Evolutionary conservation across 2,329 filamentous ascomycete genomes (phyloP).

Genomic region (Epichloe sibirici): DNA sequence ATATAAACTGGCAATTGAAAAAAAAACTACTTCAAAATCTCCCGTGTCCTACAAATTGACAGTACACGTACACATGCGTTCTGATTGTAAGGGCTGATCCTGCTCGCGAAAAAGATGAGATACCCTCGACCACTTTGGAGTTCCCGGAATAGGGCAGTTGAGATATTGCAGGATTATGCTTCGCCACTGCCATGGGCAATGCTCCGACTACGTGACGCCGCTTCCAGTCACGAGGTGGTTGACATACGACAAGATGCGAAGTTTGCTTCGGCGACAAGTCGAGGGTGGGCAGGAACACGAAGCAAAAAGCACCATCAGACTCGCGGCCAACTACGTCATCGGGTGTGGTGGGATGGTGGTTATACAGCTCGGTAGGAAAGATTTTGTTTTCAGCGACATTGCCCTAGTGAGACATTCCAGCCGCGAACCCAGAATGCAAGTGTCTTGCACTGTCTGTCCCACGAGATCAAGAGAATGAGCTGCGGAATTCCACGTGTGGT

Average conservation of each 20-base stretch:
- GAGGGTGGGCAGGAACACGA: slow-evolving; percentile 14
- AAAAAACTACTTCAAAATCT: background rate
- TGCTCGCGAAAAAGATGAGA: slow-evolving; percentile 11
- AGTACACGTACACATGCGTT: background rate
- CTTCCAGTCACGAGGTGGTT: slow-evolving; percentile 28
- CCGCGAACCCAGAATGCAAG: slow-evolving; percentile 36
- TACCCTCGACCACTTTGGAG: slow-evolving; percentile 17
- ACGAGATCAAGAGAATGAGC: no score
- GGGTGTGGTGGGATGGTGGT: slow-evolving; percentile 37
- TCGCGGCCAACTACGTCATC: slow-evolving; percentile 30
- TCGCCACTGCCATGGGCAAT: slow-evolving; percentile 18
- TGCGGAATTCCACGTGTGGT: no score
- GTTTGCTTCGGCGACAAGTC: slow-evolving; percentile 17
- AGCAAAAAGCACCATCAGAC: slow-evolving; percentile 6
- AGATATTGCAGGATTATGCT: slow-evolving; percentile 24
- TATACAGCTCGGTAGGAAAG: slow-evolving; percentile 27
- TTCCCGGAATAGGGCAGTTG: slow-evolving; percentile 15
- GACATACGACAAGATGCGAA: slow-evolving; percentile 22
- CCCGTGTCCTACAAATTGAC: background rate
- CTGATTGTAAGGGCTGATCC: slow-evolving; percentile 12
- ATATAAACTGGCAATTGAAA: background rate
- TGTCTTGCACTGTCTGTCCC: background rate
- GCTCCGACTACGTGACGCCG: slow-evolving; percentile 21
- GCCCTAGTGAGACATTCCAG: slow-evolving; percentile 34
- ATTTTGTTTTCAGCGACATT: slow-evolving; percentile 27